phyloP scores from a whole-genome alignment of 352 stramenopile species.

The Phytophthora rubi region DNA sequence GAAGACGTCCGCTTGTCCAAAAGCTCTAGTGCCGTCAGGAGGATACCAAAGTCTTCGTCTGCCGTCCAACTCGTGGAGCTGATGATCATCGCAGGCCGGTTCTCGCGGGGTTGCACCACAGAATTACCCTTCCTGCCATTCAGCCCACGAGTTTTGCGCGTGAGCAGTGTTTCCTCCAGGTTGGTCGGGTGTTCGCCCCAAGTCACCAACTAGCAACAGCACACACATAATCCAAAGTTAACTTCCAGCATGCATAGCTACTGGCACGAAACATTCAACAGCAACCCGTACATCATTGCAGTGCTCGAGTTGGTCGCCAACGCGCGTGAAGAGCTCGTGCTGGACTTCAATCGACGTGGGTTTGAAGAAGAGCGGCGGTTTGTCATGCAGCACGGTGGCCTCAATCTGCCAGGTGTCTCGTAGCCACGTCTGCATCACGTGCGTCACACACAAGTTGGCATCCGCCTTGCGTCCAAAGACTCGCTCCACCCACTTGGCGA shows the following conservation, averaged over 20 bases:
- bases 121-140: constrained; percentile 34
- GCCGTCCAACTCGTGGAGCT: constrained; percentile 99
- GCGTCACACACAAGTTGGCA: constrained; percentile 97
- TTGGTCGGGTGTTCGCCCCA: constrained; percentile 36
- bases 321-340: constrained; percentile 91
- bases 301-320: constrained; percentile 72
- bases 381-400: constrained; percentile 94
- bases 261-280: not conserved
- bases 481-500: constrained; percentile 86
- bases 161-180: constrained; percentile 72
- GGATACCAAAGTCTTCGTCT: constrained; percentile 99
- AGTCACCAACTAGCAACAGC: constrained; percentile 38
- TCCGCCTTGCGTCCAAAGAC: constrained; percentile 93
- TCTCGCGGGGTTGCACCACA: constrained; percentile 41
- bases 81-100: constrained; percentile 79
- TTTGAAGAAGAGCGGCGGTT: constrained; percentile 94
- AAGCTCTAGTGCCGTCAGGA: constrained; percentile 92
- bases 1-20: constrained; percentile 64
- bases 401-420: constrained; percentile 90
- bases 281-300: constrained; percentile 70
- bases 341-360: constrained; percentile 80
- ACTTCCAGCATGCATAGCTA: not conserved
- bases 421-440: constrained; percentile 96
- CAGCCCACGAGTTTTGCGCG: constrained; percentile 39
- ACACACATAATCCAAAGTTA: not conserved